Base-by-base conservation (phyloP, 2,329 filamentous ascomycete genomes). In the Raffaelea ambrosiae region DNA sequence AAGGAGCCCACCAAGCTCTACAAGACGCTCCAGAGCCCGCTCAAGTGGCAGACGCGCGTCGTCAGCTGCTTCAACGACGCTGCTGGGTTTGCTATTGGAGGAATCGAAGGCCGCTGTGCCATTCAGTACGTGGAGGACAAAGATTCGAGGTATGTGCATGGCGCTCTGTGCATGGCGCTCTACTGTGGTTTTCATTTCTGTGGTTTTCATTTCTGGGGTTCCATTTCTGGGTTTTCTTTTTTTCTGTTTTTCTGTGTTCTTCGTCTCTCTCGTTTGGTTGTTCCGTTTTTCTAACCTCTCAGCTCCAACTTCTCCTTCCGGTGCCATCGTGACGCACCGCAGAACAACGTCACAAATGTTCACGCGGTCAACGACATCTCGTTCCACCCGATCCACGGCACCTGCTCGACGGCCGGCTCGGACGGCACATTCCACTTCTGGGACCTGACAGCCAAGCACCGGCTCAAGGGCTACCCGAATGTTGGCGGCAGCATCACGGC, bases 41-140 rank as follows among this genome's bases (percentile, higher is more conserved):
- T 98, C 40, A 98, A 98, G 71, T 98, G 90, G 88, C 93, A 98
- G 74, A 98, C 93, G 2, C 77, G 91, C 50, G 88, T 94, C 13
- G 87, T 97, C 45, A 93, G 86, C 70, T 97, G 91, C 72, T 98
- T 98, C 65, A 82, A 84, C 14, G 91, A 98, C 63, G 86, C 88
- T 7, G 83, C 82, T 1, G 93, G 93, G 5, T 98, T 95, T 61
- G 93, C 93, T 1, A 87, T 98, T 44, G 93, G 93, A 47, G 95
- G 88, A 62, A 95, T 98, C 59, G 93, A 98, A 65, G 93, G 93
- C 26, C 85, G 93, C 48, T 98, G 93, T 64, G 93, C 93, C 2
- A 98, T 98, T 54, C 93, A 98, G 64, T 97, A 98, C 59, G 88
- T 96, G 33, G 91, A 98, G 60, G 93, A 98, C 40, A 96, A 96